Evolutionary conservation across 148 eudicot genomes (phyloP), one percentile per base, ranked within the genome.

Genomic region (Tetragonia tetragonoides): DNA sequence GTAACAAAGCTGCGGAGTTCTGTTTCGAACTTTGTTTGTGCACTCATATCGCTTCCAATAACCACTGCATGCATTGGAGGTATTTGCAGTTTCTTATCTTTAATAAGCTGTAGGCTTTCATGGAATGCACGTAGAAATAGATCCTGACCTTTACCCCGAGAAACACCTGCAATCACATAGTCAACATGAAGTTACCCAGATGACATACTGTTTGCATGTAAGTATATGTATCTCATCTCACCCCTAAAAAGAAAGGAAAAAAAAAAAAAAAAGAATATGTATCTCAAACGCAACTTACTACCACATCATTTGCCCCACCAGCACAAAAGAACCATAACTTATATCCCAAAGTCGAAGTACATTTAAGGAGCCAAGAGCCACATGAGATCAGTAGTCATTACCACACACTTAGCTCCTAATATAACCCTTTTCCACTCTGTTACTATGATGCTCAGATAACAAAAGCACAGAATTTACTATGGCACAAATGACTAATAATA

Each of bases 101-200:
- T 85, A 39, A 91, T 87, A 68, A 95, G 54, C 78, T 85, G 94
- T 81, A 95, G 79, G 73, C 97, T 90, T 80, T 95, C 97, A 85
- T 89, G 80, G 86, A 93, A 93, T 20, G 97, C 76, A 59, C 88
- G 94, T 11, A 95, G 86, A 89, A 93, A 95, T 56, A 93, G 83
- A 80, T 95, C 99, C 84, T 93, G 99, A 72, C 97, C 99, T 83
- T 95, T 95, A 60, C 97, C 97, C 76, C 97, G 94, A 38, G 99
- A 93, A 65, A 93, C 99, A 88, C 99, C 99, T 95, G 84, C 81
- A 85, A 53, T 68, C 76, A 72, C 20, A 73, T 20, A 60, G 46
- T 59, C 64, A 71, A 3, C n/a, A 15, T 3, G 17, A 42, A 44
- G 23, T 64, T 14, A 78, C 51, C 20, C 41, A 2, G 60, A 73